Evolutionary conservation across 768 basidiomycete genomes (phyloP).

Genomic region (Solioccasus polychromus): DNA sequence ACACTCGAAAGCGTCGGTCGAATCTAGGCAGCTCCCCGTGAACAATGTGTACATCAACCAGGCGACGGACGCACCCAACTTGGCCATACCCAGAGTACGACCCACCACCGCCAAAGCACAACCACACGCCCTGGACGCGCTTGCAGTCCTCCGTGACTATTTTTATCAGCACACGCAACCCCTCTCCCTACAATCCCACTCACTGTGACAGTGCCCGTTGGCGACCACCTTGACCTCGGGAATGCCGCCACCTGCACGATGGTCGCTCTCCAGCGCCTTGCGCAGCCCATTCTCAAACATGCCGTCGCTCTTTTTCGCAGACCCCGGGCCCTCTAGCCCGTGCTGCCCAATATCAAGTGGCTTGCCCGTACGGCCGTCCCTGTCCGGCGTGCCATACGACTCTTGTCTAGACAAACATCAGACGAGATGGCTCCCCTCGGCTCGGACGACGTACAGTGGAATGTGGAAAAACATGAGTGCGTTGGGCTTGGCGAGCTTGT

Average conservation of each 20-base stretch:
- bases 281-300: slow-evolving; percentile 85
- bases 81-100: slow-evolving; percentile 84
- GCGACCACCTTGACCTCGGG: slow-evolving; percentile 84
- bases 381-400: slow-evolving; percentile 69
- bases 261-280: slow-evolving; percentile 67
- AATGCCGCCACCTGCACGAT: slow-evolving; percentile 42
- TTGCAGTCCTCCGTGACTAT: slow-evolving; percentile 86
- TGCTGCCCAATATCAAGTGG: slow-evolving; percentile 68
- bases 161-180: slow-evolving; percentile 12
- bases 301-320: slow-evolving; percentile 69
- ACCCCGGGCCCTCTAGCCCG: slow-evolving; percentile 56
- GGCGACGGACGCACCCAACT: slow-evolving; percentile 52
- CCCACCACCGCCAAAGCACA: slow-evolving; percentile 88
- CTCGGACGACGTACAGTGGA: slow-evolving; percentile 59
- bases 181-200: slow-evolving; percentile 16
- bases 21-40: slow-evolving; percentile 48
- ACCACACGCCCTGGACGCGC: slow-evolving; percentile 83
- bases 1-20: slow-evolving; percentile 88
- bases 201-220: slow-evolving; percentile 90
- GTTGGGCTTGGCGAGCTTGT: slow-evolving; percentile 84
- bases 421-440: not conserved
- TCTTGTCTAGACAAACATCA: slow-evolving; percentile 53
- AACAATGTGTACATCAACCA: not conserved
- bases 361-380: slow-evolving; percentile 53
- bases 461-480: slow-evolving; percentile 99